Evolutionary conservation across 169 alveolate genomes (phyloP).

Genomic region (Cryptosporidium sp.): DNA sequence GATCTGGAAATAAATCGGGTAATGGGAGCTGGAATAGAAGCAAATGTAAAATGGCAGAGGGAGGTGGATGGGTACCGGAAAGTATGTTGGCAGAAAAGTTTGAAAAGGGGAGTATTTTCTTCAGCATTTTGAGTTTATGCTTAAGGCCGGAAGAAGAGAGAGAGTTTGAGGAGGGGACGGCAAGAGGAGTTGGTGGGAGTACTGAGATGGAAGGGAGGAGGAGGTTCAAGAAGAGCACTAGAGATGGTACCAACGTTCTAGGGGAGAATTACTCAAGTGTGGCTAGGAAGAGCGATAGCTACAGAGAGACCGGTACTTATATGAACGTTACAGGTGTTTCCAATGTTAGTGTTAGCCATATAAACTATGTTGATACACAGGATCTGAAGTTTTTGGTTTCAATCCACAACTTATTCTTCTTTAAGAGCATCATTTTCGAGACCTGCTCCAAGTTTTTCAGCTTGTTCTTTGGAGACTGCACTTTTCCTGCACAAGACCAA

Average conservation of each 20-base stretch:
- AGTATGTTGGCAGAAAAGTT: neutral
- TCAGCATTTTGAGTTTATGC: neutral
- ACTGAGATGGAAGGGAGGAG: neutral
- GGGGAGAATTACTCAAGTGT: neutral
- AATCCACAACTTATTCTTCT: constrained; percentile 40
- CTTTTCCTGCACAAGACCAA: neutral
- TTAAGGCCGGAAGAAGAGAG: neutral
- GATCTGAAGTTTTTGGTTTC: constrained; percentile 34
- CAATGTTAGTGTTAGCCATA: neutral
- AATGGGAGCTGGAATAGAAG: neutral
- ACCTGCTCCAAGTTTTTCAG: constrained; percentile 21
- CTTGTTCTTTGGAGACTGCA: neutral
- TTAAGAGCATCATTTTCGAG: constrained; percentile 25
- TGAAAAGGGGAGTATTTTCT: constrained; percentile 9
- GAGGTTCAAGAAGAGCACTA: neutral
- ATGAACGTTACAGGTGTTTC: neutral
- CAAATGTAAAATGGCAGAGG: neutral
- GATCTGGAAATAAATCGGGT: neutral
- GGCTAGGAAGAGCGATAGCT: neutral
- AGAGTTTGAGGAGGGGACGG: neutral
- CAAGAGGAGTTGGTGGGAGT: neutral
- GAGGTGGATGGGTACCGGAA: neutral
- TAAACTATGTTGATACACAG: neutral
- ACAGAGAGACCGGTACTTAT: neutral
- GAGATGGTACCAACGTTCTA: neutral